phyloP scores from a whole-genome alignment of 305 asterid genomes.

The Fraxinus platypoda region DNA sequence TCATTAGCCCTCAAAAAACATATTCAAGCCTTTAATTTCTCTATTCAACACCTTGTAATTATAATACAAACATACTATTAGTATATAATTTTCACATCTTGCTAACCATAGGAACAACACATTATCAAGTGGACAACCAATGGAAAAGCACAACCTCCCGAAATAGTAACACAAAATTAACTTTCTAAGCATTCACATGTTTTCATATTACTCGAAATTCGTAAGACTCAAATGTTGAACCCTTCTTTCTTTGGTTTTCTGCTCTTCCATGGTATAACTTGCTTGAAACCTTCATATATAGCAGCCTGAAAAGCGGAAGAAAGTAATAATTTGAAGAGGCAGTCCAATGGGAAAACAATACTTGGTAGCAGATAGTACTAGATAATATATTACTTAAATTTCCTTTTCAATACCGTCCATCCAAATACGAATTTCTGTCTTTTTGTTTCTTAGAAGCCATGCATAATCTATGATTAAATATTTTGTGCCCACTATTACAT shows the following conservation, averaged over 20 bases:
- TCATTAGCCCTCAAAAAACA: neutral
- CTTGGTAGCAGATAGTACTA: neutral
- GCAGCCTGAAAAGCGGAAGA: constrained; percentile 18
- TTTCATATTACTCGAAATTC: neutral
- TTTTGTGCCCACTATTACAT: neutral
- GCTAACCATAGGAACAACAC: neutral
- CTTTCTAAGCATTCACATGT: neutral
- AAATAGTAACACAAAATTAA: neutral
- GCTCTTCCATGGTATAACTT: constrained; percentile 23
- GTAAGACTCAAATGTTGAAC: neutral
- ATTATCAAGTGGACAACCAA: neutral
- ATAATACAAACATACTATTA: neutral
- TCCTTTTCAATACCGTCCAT: neutral
- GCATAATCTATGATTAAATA: neutral
- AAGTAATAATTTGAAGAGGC: neutral
- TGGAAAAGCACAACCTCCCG: neutral
- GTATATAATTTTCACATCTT: neutral
- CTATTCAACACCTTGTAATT: neutral
- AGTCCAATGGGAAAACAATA: neutral
- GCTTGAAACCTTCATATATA: constrained; percentile 24
- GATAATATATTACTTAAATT: neutral
- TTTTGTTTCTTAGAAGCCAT: neutral
- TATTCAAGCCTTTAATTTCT: neutral
- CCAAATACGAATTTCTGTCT: neutral
- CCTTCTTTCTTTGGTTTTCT: constrained; percentile 15